Evolutionary conservation across 1,139 yeast species (phyloP).

Genomic region (Yamadazyma atlantica): DNA sequence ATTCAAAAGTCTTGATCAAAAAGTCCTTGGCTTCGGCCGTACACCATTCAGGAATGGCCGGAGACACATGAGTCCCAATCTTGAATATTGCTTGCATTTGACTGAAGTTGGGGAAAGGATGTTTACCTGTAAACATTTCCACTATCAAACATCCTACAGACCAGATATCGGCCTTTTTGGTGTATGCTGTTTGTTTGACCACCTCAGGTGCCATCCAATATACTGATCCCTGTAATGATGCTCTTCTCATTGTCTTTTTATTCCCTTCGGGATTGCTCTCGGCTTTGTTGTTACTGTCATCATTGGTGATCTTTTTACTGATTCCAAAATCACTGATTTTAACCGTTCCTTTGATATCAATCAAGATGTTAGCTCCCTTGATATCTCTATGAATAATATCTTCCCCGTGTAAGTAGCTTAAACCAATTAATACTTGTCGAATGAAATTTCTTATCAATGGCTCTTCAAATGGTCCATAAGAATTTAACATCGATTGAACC

Average conservation of each 20-base stretch:
- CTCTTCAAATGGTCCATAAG: constrained; percentile 91
- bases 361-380: constrained; percentile 88
- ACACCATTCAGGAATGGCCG: constrained; percentile 78
- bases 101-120: constrained; percentile 89
- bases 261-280: constrained; percentile 21
- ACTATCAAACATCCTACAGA: constrained; percentile 88
- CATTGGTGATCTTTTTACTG: constrained; percentile 63
- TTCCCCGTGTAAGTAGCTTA: constrained; percentile 75
- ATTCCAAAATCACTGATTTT: constrained; percentile 95
- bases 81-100: constrained; percentile 96
- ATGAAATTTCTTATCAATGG: constrained; percentile 82
- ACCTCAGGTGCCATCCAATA: constrained; percentile 99
- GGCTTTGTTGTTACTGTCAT: constrained; percentile 16
- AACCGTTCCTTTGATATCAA: constrained; percentile 87
- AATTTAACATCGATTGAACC: constrained; percentile 78
- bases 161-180: constrained; percentile 94
- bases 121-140: constrained; percentile 94
- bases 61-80: constrained; percentile 79
- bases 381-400: constrained; percentile 89
- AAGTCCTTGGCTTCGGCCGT: constrained; percentile 70
- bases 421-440: constrained; percentile 79
- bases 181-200: constrained; percentile 85
- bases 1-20: constrained; percentile 64
- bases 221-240: constrained; percentile 89
- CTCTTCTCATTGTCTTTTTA: constrained; percentile 54